Conservation (phyloP, 768 basidiomycete genomes). For the Podaxis rugospora region DNA sequence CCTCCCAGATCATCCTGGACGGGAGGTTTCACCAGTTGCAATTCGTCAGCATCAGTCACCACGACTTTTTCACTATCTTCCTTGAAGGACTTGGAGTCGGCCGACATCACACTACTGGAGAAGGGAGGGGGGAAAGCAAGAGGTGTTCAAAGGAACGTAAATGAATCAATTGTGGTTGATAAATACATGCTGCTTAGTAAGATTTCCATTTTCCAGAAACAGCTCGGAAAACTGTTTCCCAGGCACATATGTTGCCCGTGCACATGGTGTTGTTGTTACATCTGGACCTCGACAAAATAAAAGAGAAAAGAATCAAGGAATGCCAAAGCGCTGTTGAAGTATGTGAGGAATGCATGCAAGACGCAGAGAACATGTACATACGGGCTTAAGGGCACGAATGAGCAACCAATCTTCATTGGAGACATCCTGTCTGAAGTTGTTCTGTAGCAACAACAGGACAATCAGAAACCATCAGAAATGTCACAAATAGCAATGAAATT, state of each 20-base stretch:
- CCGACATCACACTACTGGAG: conserved; percentile 14
- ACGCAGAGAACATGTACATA: conserved; percentile 29
- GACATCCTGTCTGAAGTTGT: conserved; percentile 84
- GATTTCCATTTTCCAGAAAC: background rate
- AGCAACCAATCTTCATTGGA: conserved; percentile 90
- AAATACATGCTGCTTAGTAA: conserved; percentile 13
- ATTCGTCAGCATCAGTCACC: conserved; percentile 35
- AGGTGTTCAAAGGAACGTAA: background rate
- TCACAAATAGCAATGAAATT: background rate
- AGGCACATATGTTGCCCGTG: too few species aligned
- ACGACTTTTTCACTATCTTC: conserved; percentile 21
- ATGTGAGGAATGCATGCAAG: background rate
- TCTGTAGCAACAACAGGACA: conserved; percentile 34
- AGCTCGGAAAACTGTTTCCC: background rate
- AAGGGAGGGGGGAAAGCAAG: conserved; percentile 2
- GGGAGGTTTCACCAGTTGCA: conserved; percentile 39
- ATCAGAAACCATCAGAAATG: conserved; percentile 1
- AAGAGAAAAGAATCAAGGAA: conserved; percentile 18
- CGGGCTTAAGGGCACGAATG: conserved; percentile 82
- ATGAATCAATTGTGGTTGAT: background rate
- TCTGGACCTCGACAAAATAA: background rate
- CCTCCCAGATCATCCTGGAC: conserved; percentile 25
- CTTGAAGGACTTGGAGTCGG: conserved; percentile 19
- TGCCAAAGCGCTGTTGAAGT: conserved; percentile 25
- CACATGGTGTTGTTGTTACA: background rate